These are phyloP conservation scores for Copromyces sp. DNA, from an alignment of 495 filamentous ascomycete genomes.

Conservation along the genomic window DNA sequence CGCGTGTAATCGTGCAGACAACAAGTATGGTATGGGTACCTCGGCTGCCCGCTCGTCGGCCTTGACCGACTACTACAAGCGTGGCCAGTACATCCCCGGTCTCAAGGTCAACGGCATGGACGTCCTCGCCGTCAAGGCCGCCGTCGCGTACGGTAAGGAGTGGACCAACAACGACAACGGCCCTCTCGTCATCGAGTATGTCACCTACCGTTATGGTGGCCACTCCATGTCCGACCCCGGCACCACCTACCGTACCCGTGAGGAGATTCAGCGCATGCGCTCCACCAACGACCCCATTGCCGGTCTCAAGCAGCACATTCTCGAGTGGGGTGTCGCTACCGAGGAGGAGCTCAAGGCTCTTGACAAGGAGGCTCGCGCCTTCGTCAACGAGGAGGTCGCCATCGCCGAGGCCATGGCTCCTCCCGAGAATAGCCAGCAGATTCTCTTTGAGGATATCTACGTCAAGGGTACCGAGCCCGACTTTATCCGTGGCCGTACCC, in stretches of 20 bases:
- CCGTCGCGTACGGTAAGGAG: constrained; percentile 83
- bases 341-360: constrained; percentile 96
- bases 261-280: constrained; percentile 99
- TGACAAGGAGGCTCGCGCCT: constrained; percentile 78
- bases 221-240: constrained; percentile 99
- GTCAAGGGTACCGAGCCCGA: constrained; percentile 81
- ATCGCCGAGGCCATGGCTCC: constrained; percentile 75
- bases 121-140: constrained; percentile 93
- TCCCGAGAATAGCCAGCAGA: constrained; percentile 66
- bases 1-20: constrained; percentile 49
- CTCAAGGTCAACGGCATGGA: constrained; percentile 99
- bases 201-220: constrained; percentile 97
- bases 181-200: constrained; percentile 93
- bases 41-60: constrained; percentile 88
- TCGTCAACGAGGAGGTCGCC: constrained; percentile 84
- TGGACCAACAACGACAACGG: constrained; percentile 73
- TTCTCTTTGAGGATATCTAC: constrained; percentile 95
- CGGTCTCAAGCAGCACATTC: constrained; percentile 92
- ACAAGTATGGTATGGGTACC: constrained; percentile 99
- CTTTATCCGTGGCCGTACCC: constrained; percentile 80
- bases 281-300: constrained; percentile 97
- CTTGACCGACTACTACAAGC: constrained; percentile 99
- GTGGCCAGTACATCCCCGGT: constrained; percentile 98
- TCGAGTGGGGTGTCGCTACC: constrained; percentile 84
- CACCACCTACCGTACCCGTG: constrained; percentile 96